A percentile compares a stretch with the other conserved stretches of the same genome.
Evolutionary conservation across 441 rosid species (phyloP).

Genomic region (Melastoma candidum): DNA sequence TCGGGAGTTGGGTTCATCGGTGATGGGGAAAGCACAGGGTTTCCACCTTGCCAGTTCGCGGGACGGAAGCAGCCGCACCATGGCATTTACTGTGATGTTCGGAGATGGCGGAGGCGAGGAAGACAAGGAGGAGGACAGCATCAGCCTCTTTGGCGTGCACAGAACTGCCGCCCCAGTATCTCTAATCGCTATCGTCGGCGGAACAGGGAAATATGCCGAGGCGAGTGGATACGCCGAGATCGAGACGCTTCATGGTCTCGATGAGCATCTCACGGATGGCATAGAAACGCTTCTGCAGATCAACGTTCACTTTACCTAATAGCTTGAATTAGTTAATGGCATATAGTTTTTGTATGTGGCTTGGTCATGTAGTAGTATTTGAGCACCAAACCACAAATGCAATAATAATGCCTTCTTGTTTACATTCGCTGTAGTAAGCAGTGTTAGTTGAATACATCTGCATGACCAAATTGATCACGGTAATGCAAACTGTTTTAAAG

Average conservation of each 20-base stretch:
- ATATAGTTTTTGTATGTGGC: too few relatives aligned
- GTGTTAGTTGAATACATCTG: too few relatives aligned
- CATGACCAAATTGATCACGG: too few relatives aligned
- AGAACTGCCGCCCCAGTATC: slow-evolving; percentile 19
- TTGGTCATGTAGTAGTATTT: too few relatives aligned
- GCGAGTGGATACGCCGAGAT: slow-evolving; percentile 21
- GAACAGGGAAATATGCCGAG: slow-evolving; percentile 20
- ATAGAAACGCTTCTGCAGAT: slow-evolving; percentile 19
- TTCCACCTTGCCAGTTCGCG: slow-evolving; percentile 26
- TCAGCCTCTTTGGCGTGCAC: slow-evolving; percentile 28
- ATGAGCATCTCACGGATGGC: slow-evolving; percentile 23
- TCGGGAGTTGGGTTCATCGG: slow-evolving; percentile 16
- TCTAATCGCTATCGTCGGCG: slow-evolving; percentile 22
- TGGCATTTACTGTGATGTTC: slow-evolving; percentile 23
- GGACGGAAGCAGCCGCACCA: slow-evolving; percentile 27
- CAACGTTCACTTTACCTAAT: slow-evolving; percentile 12
- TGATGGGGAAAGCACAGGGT: slow-evolving; percentile 27
- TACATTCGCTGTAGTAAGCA: too few relatives aligned
- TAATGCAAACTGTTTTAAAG: too few relatives aligned
- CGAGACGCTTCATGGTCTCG: slow-evolving; percentile 13
- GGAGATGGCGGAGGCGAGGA: background rate
- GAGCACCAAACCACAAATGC: too few relatives aligned
- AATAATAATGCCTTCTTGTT: too few relatives aligned
- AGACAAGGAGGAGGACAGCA: slow-evolving; percentile 14
- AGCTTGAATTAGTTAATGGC: background rate